Evolutionary conservation across 2,329 filamentous ascomycete species (phyloP).

Genomic region (Moelleriella libera): DNA sequence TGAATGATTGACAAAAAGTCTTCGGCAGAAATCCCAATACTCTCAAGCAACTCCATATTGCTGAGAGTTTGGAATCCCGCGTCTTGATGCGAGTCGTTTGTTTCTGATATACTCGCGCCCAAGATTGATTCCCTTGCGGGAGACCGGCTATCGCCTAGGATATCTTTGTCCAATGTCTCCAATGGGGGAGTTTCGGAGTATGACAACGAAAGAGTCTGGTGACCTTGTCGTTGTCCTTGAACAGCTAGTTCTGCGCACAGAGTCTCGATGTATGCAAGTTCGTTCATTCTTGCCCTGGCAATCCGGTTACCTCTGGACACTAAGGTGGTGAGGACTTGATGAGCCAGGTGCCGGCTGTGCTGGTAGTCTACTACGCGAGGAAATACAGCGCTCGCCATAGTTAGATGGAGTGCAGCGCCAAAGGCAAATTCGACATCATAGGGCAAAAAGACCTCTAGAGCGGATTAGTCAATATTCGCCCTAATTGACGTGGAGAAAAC

Average conservation of each 20-base stretch:
- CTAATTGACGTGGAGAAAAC: background rate
- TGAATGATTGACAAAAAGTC: conserved; percentile 23
- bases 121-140: background rate
- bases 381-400: conserved; percentile 21
- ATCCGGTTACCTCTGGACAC: conserved; percentile 17
- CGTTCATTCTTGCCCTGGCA: conserved; percentile 6
- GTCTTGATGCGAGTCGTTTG: conserved; percentile 8
- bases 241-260: background rate
- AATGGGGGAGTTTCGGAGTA: background rate
- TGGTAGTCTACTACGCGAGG: conserved; percentile 14
- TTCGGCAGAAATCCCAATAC: conserved; percentile 22
- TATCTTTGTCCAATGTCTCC: conserved; percentile 1
- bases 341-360: conserved; percentile 8
- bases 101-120: background rate
- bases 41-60: conserved; percentile 10
- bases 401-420: conserved; percentile 18
- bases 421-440: conserved; percentile 24
- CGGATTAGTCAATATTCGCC: background rate
- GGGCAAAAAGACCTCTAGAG: conserved; percentile 17
- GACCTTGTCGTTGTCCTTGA: background rate
- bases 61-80: conserved; percentile 10
- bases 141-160: background rate
- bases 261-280: background rate
- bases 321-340: conserved; percentile 19
- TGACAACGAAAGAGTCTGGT: background rate